These are phyloP conservation scores for Ustilago hordei DNA, from an alignment of 1,284 basidiomycete genomes.

Conservation along the genomic window DNA sequence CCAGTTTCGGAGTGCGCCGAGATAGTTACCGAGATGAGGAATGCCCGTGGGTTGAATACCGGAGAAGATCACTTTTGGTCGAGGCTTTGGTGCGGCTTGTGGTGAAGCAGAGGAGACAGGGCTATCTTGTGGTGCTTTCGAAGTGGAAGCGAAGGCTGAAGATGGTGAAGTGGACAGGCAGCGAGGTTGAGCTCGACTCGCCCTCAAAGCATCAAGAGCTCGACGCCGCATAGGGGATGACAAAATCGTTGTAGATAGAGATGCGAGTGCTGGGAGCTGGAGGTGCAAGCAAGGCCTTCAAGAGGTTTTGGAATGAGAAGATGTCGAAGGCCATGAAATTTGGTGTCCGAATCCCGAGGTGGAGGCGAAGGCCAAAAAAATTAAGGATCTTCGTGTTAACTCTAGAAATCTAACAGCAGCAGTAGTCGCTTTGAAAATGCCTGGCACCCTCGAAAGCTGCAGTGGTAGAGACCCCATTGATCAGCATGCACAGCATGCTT, in stretches of 20 bases:
- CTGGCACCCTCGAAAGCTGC: slow-evolving; percentile 1
- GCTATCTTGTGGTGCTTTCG: background rate
- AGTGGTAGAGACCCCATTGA: background rate
- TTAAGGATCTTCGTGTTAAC: background rate
- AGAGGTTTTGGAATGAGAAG: slow-evolving; percentile 4
- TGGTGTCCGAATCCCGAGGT: slow-evolving; percentile 31
- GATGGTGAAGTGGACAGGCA: slow-evolving; percentile 8
- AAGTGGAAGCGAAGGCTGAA: slow-evolving; percentile 4
- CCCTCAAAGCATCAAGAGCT: background rate
- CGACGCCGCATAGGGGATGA: background rate
- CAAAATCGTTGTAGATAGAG: background rate
- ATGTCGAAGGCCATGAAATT: background rate
- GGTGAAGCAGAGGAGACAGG: background rate
- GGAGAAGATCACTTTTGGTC: slow-evolving; percentile 75
- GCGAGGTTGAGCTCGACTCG: background rate
- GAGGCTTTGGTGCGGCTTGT: background rate
- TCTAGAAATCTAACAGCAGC: background rate
- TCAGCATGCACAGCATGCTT: background rate
- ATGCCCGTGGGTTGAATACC: slow-evolving; percentile 87
- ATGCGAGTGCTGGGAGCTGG: background rate
- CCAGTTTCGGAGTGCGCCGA: slow-evolving; percentile 91
- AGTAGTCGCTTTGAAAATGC: background rate
- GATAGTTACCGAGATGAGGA: slow-evolving; percentile 91
- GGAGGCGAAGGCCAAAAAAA: background rate
- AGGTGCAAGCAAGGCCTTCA: background rate